These are phyloP conservation scores for Sambucus nigra DNA, from an alignment of 129 eudicot genomes.

Conservation along the genomic window DNA sequence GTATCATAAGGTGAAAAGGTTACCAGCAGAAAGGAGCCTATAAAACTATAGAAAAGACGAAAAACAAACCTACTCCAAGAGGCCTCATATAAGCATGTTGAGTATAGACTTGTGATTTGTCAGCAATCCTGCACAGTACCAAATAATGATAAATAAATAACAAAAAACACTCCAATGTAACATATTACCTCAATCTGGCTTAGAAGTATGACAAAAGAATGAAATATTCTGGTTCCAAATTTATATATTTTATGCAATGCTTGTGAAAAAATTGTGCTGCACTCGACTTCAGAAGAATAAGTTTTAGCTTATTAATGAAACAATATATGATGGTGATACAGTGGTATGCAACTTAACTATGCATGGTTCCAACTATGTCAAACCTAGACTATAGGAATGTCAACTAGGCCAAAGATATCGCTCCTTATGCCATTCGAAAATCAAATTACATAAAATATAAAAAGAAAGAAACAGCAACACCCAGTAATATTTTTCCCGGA, in stretches of 20 bases:
- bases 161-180: background rate
- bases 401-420: background rate
- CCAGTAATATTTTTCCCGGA: too few species aligned
- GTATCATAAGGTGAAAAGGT: background rate
- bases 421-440: background rate
- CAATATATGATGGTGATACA: too few species aligned
- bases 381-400: background rate
- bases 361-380: background rate
- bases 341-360: too few species aligned
- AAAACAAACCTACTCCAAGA: slow-evolving; percentile 84
- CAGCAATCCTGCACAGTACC: slow-evolving; percentile 71
- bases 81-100: slow-evolving; percentile 99
- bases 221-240: background rate
- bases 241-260: too few species aligned
- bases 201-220: background rate
- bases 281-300: too few species aligned
- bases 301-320: background rate
- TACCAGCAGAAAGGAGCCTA: background rate
- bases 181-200: background rate
- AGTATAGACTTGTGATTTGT: slow-evolving; percentile 94
- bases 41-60: background rate
- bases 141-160: background rate
- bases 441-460: background rate
- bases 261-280: background rate
- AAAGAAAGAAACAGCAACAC: slow-evolving; percentile 1